Evolutionary conservation across 2,329 filamentous ascomycete species (phyloP), one percentile per base, ranked within the genome.

Genomic region (Xylariaceae sp.): DNA sequence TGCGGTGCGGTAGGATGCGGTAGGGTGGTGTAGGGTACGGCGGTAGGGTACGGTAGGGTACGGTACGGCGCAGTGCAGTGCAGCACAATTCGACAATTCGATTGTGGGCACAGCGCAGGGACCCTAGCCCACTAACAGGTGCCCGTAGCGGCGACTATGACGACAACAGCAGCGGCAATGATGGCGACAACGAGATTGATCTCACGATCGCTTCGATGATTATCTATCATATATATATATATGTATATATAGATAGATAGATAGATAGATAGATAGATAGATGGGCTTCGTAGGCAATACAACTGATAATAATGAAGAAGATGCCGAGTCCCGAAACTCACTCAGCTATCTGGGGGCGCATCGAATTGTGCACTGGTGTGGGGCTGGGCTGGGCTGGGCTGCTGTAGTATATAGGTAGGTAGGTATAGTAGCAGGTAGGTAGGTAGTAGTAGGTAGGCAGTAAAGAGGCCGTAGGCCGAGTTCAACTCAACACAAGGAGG

Each of bases 241-340:
- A 19, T 19, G 1, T 19, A 19, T 19, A n/a, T 27, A 41, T 41
- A 41, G 39, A n/a, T 44, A 50, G 19, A 19, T 19, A 19, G 19
- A 19, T 19, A 19, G 19, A 19, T 37, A 26, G 19, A 30, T 30
- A 44, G 41, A n/a, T 45, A 49, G 54, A 48, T 41, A 34, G 51
- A 50, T n/a, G 35, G 19, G 43, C 12, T 50, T 60, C 51, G 52
- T 59, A 65, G 63, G 60, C 56, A 59, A 63, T 50, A 53, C 48
- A 54, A 48, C 26, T 43, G 41, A 53, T 43, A 44, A 54, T 46
- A 3, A 53, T 31, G 37, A 41, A 48, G 47, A 35, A 40, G 19
- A 19, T 19, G 19, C 19, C 19, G 19, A 19, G 19, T 50, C 53
- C 59, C 50, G 46, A 30, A 19, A 19, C 19, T 19, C 19, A 45